A percentile compares a stretch with the other conserved stretches of the same genome.
These are phyloP conservation scores for Apiospora koreana DNA, from an alignment of 2,329 filamentous ascomycete species.

Conservation along the genomic window DNA sequence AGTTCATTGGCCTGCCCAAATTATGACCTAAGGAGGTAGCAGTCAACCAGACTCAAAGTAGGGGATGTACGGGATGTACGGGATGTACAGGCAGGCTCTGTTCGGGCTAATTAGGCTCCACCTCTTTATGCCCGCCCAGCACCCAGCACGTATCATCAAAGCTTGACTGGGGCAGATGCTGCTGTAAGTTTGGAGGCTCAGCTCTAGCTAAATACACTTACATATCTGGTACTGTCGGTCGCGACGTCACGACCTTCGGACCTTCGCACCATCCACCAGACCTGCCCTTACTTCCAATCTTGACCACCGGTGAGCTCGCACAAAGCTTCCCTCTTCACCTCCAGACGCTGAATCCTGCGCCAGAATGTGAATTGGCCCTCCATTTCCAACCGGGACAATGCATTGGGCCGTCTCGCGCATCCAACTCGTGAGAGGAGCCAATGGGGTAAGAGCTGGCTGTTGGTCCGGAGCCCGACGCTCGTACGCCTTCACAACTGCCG, in stretches of 20 bases:
- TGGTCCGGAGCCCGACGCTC: slow-evolving; percentile 40
- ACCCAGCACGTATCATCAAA: background rate
- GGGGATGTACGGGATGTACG: too few relatives aligned
- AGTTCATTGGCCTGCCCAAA: background rate
- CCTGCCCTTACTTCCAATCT: background rate
- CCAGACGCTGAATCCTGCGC: slow-evolving; percentile 15
- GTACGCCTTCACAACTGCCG: slow-evolving; percentile 79
- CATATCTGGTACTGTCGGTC: background rate
- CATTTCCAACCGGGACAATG: slow-evolving; percentile 28
- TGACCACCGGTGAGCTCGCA: background rate
- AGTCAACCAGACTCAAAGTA: too few relatives aligned
- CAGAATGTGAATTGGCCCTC: slow-evolving; percentile 26
- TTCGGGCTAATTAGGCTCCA: background rate
- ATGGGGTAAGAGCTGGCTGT: slow-evolving; percentile 10
- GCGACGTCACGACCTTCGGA: slow-evolving; percentile 12
- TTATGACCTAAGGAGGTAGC: background rate
- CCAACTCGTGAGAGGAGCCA: background rate
- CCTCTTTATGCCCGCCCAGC: background rate
- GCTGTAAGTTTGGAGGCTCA: background rate
- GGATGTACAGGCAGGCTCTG: background rate
- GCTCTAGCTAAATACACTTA: background rate
- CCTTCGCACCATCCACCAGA: background rate
- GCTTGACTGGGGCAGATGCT: background rate
- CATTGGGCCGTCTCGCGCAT: slow-evolving; percentile 24
- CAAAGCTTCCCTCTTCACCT: background rate